These are phyloP conservation scores for Umbelopsis vinacea DNA, from an alignment of 192 early-diverging fungal species.

Conservation along the genomic window DNA sequence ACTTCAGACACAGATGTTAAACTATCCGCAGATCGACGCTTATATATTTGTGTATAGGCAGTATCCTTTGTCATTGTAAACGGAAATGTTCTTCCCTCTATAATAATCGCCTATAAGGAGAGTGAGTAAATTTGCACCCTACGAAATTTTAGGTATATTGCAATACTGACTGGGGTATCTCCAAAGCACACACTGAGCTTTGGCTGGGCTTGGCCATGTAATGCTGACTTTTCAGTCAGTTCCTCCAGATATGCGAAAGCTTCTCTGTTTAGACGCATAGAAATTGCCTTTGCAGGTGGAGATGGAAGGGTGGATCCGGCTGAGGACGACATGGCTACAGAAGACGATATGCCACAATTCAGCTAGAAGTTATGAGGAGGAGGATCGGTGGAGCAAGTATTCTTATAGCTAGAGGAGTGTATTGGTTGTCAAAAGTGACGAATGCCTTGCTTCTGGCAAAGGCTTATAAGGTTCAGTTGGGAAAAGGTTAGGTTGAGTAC, in stretches of 20 bases:
- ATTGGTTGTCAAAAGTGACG: background rate
- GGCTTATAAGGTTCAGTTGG: background rate
- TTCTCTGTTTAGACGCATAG: conserved; percentile 12
- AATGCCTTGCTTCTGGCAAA: background rate
- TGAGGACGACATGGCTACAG: background rate
- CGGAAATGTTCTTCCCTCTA: conserved; percentile 13
- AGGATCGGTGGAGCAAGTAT: background rate
- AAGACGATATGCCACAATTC: background rate
- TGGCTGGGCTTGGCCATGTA: conserved; percentile 3
- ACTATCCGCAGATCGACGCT: background rate
- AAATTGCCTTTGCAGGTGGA: conserved; percentile 19
- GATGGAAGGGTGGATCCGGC: background rate
- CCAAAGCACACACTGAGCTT: conserved; percentile 14
- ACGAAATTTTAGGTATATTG: background rate
- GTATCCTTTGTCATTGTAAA: conserved; percentile 18
- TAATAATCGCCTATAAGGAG: background rate
- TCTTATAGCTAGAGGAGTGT: background rate
- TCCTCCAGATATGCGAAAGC: conserved; percentile 9
- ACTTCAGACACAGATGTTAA: background rate
- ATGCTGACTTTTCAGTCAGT: conserved; percentile 14
- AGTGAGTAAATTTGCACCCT: background rate
- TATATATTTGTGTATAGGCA: conserved; percentile 16
- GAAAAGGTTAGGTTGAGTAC: background rate
- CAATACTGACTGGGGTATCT: conserved; percentile 13
- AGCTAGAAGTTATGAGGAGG: background rate